Base-by-base conservation (phyloP, 169 alveolate genomes). In the Plasmodium yoelii region DNA sequence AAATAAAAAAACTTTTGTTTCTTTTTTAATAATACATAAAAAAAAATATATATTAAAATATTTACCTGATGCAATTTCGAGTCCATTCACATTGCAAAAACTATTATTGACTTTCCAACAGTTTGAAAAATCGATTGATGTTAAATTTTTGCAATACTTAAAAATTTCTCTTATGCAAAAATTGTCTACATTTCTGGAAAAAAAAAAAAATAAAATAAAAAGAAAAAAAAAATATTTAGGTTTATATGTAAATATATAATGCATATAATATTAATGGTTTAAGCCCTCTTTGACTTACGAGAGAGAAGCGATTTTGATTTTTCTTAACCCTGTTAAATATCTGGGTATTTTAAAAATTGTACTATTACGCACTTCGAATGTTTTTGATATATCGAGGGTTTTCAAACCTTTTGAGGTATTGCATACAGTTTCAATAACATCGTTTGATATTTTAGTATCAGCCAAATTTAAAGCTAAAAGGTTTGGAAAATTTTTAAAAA, bases 61-160 rank as follows among this genome's bases (percentile, higher is more conserved):
- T 42, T 65, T n/a, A 80, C 90, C 90, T 80, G 90, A 49, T 7
- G 90, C 69, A 9, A 80, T 39, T 15, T 80, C 72, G 63, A 80
- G 28, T 5, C 90, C 90, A 60, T 80, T 80, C 46, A 44, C 8
- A 70, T 65, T 53, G 28, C 90, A 65, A 46, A 80, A 80, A 22
- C 82, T 51, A 18, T 80, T 80, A 28, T 80, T 80, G 12, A 80
- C 90, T 9, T 80, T 80, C 90, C 90, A 80, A 47, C 90, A 80
- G 28, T 19, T 65, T 55, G 90, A 64, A 46, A 80, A 80, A 64
- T 80, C 90, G 22, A 80, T 65, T 26, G 72, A 28, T 65, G 24
- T 60, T 56, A 80, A 60, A 57, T 65, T 60, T 47, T 26, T 80
- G 57, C 80, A 80, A 49, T 80, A 26, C 26, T 80, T 80, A 24